These are phyloP conservation scores for Babesia bovis DNA, from an alignment of 169 alveolate genomes.

Conservation along the genomic window DNA sequence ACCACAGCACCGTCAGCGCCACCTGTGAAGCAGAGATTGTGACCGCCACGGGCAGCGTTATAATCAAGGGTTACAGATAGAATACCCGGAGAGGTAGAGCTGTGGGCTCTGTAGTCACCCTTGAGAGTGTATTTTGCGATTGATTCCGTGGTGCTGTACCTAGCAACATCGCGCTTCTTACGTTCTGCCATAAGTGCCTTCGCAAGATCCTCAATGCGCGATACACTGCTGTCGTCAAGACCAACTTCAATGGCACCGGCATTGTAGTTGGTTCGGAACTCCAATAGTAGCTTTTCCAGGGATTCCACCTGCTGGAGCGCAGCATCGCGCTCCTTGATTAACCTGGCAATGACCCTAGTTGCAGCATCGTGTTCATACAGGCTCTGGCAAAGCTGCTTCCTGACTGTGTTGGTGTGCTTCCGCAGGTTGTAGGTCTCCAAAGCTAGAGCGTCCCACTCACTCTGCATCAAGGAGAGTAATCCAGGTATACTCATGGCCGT, in stretches of 20 bases:
- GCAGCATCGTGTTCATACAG: constrained; percentile 98
- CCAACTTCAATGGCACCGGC: constrained; percentile 69
- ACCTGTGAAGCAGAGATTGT: constrained; percentile 75
- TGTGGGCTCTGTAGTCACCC: constrained; percentile 71
- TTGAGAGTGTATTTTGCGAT: constrained; percentile 55
- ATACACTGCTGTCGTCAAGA: constrained; percentile 63
- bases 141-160: constrained; percentile 26
- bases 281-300: constrained; percentile 76
- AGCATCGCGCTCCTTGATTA: constrained; percentile 92
- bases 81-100: constrained; percentile 74
- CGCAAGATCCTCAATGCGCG: constrained; percentile 69
- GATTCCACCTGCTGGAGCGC: constrained; percentile 83
- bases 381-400: constrained; percentile 94
- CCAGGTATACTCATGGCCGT: constrained; percentile 92
- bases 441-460: constrained; percentile 96
- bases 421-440: constrained; percentile 90
- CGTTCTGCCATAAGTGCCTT: constrained; percentile 71
- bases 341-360: constrained; percentile 94
- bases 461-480: constrained; percentile 85
- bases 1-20: constrained; percentile 81
- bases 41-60: constrained; percentile 24
- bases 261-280: constrained; percentile 69
- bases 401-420: constrained; percentile 81
- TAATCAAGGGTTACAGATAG: constrained; percentile 66
- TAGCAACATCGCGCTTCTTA: constrained; percentile 70